phyloP scores from a whole-genome alignment of 495 filamentous ascomycete species.

The Tuber indicum region DNA sequence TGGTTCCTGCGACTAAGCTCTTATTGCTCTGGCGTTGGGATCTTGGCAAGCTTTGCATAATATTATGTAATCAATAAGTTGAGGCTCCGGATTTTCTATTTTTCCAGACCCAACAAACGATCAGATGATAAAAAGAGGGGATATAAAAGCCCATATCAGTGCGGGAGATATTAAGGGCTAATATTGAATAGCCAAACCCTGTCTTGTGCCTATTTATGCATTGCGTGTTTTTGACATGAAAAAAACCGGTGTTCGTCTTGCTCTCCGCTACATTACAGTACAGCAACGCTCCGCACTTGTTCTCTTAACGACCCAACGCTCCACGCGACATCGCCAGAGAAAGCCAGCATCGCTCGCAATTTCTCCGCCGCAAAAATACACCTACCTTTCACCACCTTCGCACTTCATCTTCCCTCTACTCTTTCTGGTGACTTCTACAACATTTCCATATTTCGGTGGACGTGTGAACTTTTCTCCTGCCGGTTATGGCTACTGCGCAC shows the following conservation, averaged over 20 bases:
- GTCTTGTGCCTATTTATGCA: slow-evolving; percentile 2
- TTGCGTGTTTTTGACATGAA: not conserved
- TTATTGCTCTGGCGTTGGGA: not conserved
- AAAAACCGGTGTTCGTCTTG: not conserved
- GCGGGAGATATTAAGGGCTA: not conserved
- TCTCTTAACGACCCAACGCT: not conserved
- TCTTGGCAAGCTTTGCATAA: not conserved
- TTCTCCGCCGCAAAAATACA: slow-evolving; percentile 1
- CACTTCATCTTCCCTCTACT: not conserved
- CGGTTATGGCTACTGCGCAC: slow-evolving; percentile 29
- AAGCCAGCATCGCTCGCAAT: not conserved
- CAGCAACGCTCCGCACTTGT: not conserved
- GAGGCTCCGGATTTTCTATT: slow-evolving; percentile 6
- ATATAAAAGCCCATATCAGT: not conserved
- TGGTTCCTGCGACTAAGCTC: not conserved
- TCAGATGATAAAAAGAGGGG: not conserved
- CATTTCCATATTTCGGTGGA: slow-evolving; percentile 17
- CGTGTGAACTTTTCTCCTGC: slow-evolving; percentile 18
- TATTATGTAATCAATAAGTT: not conserved
- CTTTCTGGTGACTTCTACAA: slow-evolving; percentile 8
- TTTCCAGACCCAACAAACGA: not conserved
- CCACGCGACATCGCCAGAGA: slow-evolving; percentile 5
- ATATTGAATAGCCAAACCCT: not conserved
- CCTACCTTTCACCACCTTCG: not conserved
- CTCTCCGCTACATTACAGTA: not conserved